phyloP scores from a whole-genome alignment of 1,284 basidiomycete genomes.

The Cryptococcus sp. region DNA sequence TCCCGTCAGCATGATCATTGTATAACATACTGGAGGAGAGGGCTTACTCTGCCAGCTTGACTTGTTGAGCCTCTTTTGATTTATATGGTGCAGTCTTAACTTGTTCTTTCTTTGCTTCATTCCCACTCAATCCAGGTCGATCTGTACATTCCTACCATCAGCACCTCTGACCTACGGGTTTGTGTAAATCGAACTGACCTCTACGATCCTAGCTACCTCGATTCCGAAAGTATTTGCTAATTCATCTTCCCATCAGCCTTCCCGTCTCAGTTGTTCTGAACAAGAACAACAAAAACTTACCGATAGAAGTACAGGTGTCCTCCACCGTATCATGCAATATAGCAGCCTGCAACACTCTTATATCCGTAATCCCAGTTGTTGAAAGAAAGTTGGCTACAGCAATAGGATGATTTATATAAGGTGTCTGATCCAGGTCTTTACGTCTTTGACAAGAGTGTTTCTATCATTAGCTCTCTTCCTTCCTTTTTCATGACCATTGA shows the following conservation, averaged over 20 bases:
- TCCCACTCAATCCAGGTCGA: constrained; percentile 28
- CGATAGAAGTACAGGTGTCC: constrained; percentile 46
- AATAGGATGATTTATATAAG: constrained; percentile 48
- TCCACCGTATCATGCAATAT: constrained; percentile 50
- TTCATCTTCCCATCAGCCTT: constrained; percentile 26
- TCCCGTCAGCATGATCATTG: neutral
- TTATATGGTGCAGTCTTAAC: constrained; percentile 42
- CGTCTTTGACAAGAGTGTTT: constrained; percentile 48
- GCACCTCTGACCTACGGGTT: neutral
- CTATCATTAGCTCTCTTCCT: constrained; percentile 13
- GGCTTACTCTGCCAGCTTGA: constrained; percentile 47
- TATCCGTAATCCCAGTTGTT: constrained; percentile 40
- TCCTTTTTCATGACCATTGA: neutral
- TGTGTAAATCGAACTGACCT: constrained; percentile 16
- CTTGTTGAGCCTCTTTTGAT: constrained; percentile 45
- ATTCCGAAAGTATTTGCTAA: constrained; percentile 39
- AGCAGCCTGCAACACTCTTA: constrained; percentile 45
- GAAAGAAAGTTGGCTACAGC: constrained; percentile 45
- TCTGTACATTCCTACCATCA: constrained; percentile 43
- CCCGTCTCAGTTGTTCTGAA: no score
- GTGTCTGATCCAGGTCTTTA: constrained; percentile 46
- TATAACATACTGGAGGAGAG: neutral
- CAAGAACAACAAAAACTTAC: constrained; percentile 17
- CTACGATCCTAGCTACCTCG: constrained; percentile 45
- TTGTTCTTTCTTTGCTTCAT: constrained; percentile 45